Base-by-base conservation (phyloP, 257 asterid genomes). In the Solanum corneliomulleri region DNA sequence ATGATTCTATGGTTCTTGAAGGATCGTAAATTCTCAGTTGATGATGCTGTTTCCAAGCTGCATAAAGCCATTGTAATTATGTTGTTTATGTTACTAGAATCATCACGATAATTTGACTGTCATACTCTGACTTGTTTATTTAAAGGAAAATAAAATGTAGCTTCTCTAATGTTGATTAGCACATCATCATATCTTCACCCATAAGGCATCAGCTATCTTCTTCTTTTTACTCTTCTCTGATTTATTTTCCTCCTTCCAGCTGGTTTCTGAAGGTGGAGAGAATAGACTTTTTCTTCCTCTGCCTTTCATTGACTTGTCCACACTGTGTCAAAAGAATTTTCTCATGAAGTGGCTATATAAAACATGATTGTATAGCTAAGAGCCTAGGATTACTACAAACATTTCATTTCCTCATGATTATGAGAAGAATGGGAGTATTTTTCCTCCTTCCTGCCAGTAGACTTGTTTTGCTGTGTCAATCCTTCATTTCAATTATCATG, bases 1-100 rank as follows among this genome's bases (percentile, higher is more conserved):
- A 91, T 97, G 97, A 97, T 97, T 86, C 93, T 93, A 70, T 95
- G 99, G 99, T 97, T 94, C 90, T 91, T 97, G 88, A 92, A 94
- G 91, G 99, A 97, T 87, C 90, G 99, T 37, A 94, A 91, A 87
- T 97, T 91, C 89, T 95, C 97, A 3, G 94, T 95, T 7, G 94
- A 92, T 52, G 98, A 93, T 42, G 89, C 98, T 6, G 93, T 94
- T 88, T 90, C 94, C 91, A 96, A 95, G 89, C 87, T 96, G 96
- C 87, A 91, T 62, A 96, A 94, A 92, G 98, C 99, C 89, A 95
- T 96, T 81, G 99, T 96, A 90, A 93, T 93, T 94, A 6, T 80
- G 15, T 80, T 5, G 6, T 4, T 49, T 56, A 47, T 44, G 33
- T 47, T 42, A n/a, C 45, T 41, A 60, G 86, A 18, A 58, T 52